Conservation (phyloP, 2,329 filamentous ascomycete species). For the Sclerotinia minor region DNA sequence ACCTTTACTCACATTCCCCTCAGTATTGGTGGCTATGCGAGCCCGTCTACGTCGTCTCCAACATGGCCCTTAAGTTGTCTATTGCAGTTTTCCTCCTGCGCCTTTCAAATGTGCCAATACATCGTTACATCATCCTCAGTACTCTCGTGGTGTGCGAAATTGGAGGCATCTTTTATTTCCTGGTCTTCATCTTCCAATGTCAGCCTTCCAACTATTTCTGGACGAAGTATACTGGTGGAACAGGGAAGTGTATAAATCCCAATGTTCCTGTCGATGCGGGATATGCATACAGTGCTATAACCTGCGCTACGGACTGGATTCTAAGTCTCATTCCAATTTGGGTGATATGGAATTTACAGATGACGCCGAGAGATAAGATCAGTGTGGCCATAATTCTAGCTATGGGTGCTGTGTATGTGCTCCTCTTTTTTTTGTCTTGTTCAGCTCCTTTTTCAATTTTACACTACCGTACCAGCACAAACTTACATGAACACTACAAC, state of each 20-base stretch:
- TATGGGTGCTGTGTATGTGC: slow-evolving; percentile 44
- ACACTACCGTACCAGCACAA: neutral
- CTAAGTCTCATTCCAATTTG: slow-evolving; percentile 46
- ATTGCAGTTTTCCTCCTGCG: slow-evolving; percentile 46
- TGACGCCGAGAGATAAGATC: slow-evolving; percentile 45
- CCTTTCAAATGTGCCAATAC: slow-evolving; percentile 40
- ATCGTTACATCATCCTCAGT: slow-evolving; percentile 43
- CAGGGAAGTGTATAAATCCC: slow-evolving; percentile 42
- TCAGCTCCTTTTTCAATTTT: too few species aligned
- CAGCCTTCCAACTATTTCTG: slow-evolving; percentile 45
- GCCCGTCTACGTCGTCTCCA: slow-evolving; percentile 45
- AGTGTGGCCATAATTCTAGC: slow-evolving; percentile 39
- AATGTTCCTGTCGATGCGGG: slow-evolving; percentile 41
- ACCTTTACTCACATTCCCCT: slow-evolving; percentile 1
- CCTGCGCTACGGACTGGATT: slow-evolving; percentile 46
- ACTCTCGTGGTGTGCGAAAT: slow-evolving; percentile 41
- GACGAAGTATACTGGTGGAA: slow-evolving; percentile 41
- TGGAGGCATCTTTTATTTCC: slow-evolving; percentile 43
- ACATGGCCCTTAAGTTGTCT: slow-evolving; percentile 45
- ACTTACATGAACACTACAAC: neutral
- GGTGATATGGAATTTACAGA: slow-evolving; percentile 46
- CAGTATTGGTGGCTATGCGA: slow-evolving; percentile 45
- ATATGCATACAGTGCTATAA: slow-evolving; percentile 46
- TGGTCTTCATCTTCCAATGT: slow-evolving; percentile 46
- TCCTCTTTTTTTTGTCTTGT: neutral